These are phyloP conservation scores for Lonicera japonica DNA, from an alignment of 129 eudicot species.

Conservation along the genomic window DNA sequence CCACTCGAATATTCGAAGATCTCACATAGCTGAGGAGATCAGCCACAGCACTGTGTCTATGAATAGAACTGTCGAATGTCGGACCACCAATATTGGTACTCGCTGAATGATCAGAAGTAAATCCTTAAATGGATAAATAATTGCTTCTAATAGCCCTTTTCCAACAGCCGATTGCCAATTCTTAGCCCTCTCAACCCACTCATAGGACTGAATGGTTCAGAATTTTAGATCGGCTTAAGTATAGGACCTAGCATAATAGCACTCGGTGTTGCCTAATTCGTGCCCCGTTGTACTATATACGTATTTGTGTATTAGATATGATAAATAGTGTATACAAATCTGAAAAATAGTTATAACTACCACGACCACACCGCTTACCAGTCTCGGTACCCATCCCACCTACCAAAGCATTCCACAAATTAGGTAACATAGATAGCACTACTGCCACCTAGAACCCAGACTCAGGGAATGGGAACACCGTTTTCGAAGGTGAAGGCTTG, in stretches of 20 bases:
- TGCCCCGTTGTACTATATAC: no score
- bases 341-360: no score
- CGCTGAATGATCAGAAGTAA: slow-evolving; percentile 37
- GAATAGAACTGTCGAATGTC: slow-evolving; percentile 55
- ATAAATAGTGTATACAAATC: no score
- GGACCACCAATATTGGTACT: slow-evolving; percentile 87
- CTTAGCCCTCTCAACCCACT: slow-evolving; percentile 70
- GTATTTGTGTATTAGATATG: no score
- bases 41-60: slow-evolving; percentile 63
- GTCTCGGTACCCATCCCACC: no score
- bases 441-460: slow-evolving; percentile 94
- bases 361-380: no score
- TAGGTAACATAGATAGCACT: no score
- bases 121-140: slow-evolving; percentile 52
- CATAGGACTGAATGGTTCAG: slow-evolving; percentile 51
- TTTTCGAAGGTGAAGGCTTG: slow-evolving; percentile 74
- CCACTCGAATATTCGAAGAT: slow-evolving; percentile 47
- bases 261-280: no score
- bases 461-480: slow-evolving; percentile 78
- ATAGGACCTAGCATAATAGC: slow-evolving; percentile 77
- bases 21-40: slow-evolving; percentile 55
- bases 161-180: slow-evolving; percentile 69
- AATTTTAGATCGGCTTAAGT: slow-evolving; percentile 70
- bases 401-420: no score
- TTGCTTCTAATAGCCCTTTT: slow-evolving; percentile 58